Evolutionary conservation across 2,329 filamentous ascomycete genomes (phyloP).

Genomic region (Ceratocystis destructans): DNA sequence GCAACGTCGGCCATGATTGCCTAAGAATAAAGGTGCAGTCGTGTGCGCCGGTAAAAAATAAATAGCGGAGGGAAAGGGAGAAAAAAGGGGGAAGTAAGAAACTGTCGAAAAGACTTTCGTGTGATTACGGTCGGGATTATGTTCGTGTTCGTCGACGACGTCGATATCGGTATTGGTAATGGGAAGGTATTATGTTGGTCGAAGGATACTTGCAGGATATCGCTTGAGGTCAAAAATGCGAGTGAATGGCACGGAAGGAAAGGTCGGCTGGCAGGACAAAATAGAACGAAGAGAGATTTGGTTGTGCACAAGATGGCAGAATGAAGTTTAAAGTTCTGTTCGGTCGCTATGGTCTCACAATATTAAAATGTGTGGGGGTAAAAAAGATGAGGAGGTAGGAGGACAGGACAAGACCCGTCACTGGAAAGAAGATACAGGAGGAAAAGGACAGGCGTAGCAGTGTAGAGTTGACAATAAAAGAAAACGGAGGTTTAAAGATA

Average conservation of each 20-base stretch:
- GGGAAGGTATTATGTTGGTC: not conserved
- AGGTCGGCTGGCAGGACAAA: not conserved
- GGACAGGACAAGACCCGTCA: not conserved
- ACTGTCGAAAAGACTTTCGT: not conserved
- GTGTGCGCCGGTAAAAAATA: not conserved
- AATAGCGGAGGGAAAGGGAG: not conserved
- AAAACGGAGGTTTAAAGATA: not conserved
- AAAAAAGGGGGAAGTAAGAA: not conserved
- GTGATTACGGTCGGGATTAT: not conserved
- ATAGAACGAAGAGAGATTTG: not conserved
- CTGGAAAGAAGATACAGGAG: not conserved
- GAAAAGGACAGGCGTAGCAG: not conserved
- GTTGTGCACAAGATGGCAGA: not conserved
- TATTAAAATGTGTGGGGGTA: not conserved
- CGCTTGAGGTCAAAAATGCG: not conserved
- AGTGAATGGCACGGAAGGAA: not conserved
- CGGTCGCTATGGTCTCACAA: constrained; percentile 2
- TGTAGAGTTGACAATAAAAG: not conserved
- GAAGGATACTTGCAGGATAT: not conserved
- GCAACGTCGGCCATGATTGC: constrained; percentile 11
- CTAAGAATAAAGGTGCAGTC: not conserved
- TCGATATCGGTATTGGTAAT: not conserved
- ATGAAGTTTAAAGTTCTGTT: not conserved
- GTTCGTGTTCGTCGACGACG: not conserved
- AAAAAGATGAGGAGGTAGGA: not conserved